Base-by-base conservation (phyloP, 225 moss, liverwort and hornwort species). In the Polytrichum formosum region DNA sequence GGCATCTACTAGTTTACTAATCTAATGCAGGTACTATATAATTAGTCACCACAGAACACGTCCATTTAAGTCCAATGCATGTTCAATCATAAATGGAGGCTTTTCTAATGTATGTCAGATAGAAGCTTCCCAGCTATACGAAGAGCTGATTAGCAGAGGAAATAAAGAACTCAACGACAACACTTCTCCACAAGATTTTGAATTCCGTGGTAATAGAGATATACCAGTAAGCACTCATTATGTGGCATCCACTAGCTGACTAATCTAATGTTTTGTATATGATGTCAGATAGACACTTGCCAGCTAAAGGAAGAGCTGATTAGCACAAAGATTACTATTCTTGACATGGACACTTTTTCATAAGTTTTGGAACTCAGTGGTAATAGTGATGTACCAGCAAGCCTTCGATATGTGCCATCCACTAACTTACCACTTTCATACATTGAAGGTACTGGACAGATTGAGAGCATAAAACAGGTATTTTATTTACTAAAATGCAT, bases 321-420 rank as follows among this genome's bases (percentile, higher is more conserved):
- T 76, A 73, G 65, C 16, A 71, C 72, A 78, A 23, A 65, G 26
- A 70, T 29, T 35, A 5, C 13, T 26, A 58, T 25, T 81, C 64
- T 68, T 33, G 70, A 72, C 69, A 33, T 55, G 21, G 8, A 69
- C 73, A 63, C 65, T 78, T 26, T 79, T 31, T 76, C 73, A 82
- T 71, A 74, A 79, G 4, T 73, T 71, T 64, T 81, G 76, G 68
- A 82, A 79, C 78, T 79, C 76, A 65, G 68, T 73, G 78, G 68
- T 65, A 76, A 74, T 23, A 22, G 30, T 33, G 27, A 56, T 3
- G 23, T 28, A 26, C 46, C 61, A 76, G 55, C 62, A 59, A 54
- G 53, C 56, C 68, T 53, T 63, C 58, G 30, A 62, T 64, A 28
- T 55, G 70, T 31, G 69, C 69, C 29, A 26, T 31, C 37, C 13